These are phyloP conservation scores for Diplotaxis tenuifolia DNA, from an alignment of 345 rosid genomes.

Conservation along the genomic window DNA sequence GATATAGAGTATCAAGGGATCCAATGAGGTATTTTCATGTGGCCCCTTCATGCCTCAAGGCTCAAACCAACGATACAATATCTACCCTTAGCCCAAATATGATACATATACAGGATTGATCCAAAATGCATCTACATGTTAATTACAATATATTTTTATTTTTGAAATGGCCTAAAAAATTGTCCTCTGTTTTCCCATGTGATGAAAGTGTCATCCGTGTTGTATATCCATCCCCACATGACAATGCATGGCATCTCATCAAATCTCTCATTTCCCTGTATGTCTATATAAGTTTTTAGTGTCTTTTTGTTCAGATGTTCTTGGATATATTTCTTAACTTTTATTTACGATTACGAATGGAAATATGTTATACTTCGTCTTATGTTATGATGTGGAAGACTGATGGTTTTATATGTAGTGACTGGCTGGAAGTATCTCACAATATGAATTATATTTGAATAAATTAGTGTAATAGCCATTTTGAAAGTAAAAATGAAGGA, in stretches of 20 bases:
- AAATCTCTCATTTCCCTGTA: neutral
- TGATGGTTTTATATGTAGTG: neutral
- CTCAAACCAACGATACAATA: neutral
- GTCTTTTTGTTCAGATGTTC: neutral
- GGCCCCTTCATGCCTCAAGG: constrained; percentile 21
- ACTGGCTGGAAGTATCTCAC: neutral
- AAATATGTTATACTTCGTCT: neutral
- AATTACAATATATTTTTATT: neutral
- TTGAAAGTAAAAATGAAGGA: too few species aligned
- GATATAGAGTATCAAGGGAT: neutral
- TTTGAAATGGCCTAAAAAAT: neutral
- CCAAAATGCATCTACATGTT: neutral
- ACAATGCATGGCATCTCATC: constrained; percentile 3
- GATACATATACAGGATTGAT: constrained; percentile 3
- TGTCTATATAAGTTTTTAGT: neutral
- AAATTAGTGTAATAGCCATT: too few species aligned
- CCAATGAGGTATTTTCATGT: neutral
- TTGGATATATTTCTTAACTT: neutral
- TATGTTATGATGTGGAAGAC: neutral
- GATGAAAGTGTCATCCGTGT: constrained; percentile 5
- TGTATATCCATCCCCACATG: constrained; percentile 1
- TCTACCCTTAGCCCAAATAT: neutral
- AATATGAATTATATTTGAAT: neutral
- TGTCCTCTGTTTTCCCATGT: constrained; percentile 3
- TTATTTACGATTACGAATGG: neutral